These are phyloP conservation scores for Aurinia saxatilis DNA, from an alignment of 345 rosid genomes.

Conservation along the genomic window DNA sequence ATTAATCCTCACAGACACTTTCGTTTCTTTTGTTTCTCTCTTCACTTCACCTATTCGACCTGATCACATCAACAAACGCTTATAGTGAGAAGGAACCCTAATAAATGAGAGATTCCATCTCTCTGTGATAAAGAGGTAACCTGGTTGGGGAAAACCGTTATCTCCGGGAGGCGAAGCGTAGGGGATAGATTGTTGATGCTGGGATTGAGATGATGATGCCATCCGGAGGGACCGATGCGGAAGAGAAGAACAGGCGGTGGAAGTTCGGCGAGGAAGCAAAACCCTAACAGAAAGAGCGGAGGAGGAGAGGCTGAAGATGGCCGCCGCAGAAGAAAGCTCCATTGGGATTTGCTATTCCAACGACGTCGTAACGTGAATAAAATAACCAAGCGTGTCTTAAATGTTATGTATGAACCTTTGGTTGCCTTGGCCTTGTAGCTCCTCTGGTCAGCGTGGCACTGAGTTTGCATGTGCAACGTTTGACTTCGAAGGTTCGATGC, in stretches of 20 bases:
- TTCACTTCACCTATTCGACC: conserved; percentile 71
- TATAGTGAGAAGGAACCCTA: neutral
- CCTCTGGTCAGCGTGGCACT: too few relatives aligned
- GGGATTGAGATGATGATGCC: conserved; percentile 1
- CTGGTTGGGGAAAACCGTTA: conserved; percentile 5
- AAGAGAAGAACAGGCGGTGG: neutral
- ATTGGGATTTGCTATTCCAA: neutral
- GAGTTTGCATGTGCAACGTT: too few relatives aligned
- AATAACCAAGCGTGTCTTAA: too few relatives aligned
- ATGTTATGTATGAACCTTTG: too few relatives aligned
- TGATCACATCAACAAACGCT: neutral
- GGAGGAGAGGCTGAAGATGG: neutral
- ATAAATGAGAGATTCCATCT: neutral
- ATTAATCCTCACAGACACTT: conserved; percentile 65
- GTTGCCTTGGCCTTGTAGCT: too few relatives aligned
- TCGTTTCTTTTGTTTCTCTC: conserved; percentile 80
- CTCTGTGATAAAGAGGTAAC: neutral
- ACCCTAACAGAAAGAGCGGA: neutral
- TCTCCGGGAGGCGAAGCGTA: conserved; percentile 6
- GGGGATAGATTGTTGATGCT: conserved; percentile 7
- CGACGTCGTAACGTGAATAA: neutral
- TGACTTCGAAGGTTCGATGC: too few relatives aligned
- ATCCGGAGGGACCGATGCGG: neutral
- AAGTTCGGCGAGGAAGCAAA: neutral
- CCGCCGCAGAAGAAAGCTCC: conserved; percentile 14